Base-by-base conservation (phyloP, 2,329 filamentous ascomycete species). In the Periconia macrospinosa region DNA sequence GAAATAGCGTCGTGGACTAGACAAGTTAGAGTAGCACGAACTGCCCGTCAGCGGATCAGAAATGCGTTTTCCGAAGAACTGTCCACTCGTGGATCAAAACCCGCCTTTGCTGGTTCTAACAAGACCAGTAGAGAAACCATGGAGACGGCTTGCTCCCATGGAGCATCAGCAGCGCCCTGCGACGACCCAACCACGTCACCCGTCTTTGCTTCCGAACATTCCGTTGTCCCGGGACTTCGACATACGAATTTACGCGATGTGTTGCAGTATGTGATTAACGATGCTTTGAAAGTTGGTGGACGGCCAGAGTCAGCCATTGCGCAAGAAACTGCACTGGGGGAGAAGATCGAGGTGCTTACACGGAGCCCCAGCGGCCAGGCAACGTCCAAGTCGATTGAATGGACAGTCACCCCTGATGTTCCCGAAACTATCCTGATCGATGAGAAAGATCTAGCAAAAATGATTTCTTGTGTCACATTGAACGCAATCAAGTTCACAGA, bases 401-500 rank as follows among this genome's bases (percentile, higher is more conserved):
- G 79, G 78, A 73, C 67, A 23, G 79, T 84, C 30, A 75, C 79
- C 49, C 64, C 78, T 17, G 73, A 74, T 50, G 79, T 85, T 10
- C 83, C 83, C 3, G 76, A 78, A 17, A 80, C 78, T 1, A 81
- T 85, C 52, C 76, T 83, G 45, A 79, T 85, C 43, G 85, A 87
- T 62, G 85, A 87, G 65, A 80, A 84, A 60, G 85, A 87, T 55
- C 71, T 88, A 35, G 80, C 81, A 43, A 87, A 87, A 63, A 74
- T 87, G 61, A 80, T 87, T 2, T 87, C 84, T 3, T 86, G 84
- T 57, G 80, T 87, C 2, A 81, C 85, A 41, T 64, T 86, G 30
- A 90, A 90, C 66, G 87, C 87, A 2, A 79, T 89, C 62, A 90
- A 90, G 67, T 90, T 90, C 63, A 89, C 87, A 0, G 84, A 88